Evolutionary conservation across 768 basidiomycete genomes (phyloP).

Genomic region (Boletellus emodensis): DNA sequence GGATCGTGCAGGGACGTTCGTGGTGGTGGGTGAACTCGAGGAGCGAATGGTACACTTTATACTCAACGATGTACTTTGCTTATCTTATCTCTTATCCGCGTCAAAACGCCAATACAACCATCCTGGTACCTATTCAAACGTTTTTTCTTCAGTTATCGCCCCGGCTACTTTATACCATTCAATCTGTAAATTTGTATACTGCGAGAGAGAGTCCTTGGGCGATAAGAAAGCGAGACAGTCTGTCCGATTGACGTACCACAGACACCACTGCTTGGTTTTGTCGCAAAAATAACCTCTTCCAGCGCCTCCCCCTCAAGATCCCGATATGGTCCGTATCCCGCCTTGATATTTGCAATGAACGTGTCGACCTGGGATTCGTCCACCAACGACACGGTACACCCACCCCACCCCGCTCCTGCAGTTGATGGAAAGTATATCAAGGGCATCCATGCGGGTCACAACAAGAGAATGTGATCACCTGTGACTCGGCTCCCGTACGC

Average conservation of each 20-base stretch:
- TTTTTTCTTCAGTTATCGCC: no score
- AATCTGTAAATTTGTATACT: conserved; percentile 29
- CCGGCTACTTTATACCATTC: no score
- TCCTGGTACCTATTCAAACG: no score
- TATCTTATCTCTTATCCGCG: conserved; percentile 14
- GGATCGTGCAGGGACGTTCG: background rate
- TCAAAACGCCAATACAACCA: background rate
- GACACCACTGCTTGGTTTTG: conserved; percentile 77
- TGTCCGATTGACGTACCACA: conserved; percentile 53
- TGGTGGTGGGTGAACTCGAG: background rate
- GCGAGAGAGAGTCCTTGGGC: background rate
- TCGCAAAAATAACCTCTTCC: conserved; percentile 72
- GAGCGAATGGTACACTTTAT: no score
- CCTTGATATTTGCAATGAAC: conserved; percentile 62
- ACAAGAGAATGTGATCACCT: conserved; percentile 37
- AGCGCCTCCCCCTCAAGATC: conserved; percentile 55
- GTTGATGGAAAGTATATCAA: background rate
- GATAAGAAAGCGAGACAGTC: background rate
- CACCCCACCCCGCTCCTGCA: conserved; percentile 86
- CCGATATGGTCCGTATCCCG: conserved; percentile 62
- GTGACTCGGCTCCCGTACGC: conserved; percentile 84
- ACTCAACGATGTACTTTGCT: background rate
- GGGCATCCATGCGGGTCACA: background rate
- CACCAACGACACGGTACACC: conserved; percentile 82
- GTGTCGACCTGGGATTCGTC: conserved; percentile 53